phyloP scores from a whole-genome alignment of 2,329 filamentous ascomycete species.

The Nemania sp. region DNA sequence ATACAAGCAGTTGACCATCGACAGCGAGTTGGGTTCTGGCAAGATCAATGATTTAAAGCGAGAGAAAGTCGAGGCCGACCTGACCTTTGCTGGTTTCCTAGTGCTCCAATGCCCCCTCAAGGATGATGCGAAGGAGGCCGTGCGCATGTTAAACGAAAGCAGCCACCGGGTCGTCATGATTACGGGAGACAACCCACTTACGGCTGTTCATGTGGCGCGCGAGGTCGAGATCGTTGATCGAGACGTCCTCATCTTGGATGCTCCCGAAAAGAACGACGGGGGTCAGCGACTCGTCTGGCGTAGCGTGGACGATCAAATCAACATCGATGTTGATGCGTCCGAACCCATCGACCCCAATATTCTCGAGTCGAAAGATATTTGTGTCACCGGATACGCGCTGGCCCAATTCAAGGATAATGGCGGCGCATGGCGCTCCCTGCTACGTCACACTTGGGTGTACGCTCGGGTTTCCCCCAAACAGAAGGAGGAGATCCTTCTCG shows the following conservation, averaged over 20 bases:
- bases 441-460: constrained; percentile 95
- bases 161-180: constrained; percentile 99
- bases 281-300: constrained; percentile 89
- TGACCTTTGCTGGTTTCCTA: constrained; percentile 92
- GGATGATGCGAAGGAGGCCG: constrained; percentile 90
- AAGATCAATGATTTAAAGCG: constrained; percentile 94
- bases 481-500: constrained; percentile 97
- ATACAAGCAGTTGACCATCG: constrained; percentile 86
- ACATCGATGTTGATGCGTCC: constrained; percentile 81
- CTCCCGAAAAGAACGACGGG: constrained; percentile 84
- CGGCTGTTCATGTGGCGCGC: constrained; percentile 91
- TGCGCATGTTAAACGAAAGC: constrained; percentile 97
- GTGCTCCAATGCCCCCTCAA: constrained; percentile 95
- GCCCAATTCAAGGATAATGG: constrained; percentile 81
- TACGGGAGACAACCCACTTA: constrained; percentile 96
- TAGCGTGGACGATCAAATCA: constrained; percentile 88
- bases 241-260: constrained; percentile 91
- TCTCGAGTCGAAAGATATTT: constrained; percentile 84
- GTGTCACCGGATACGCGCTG: constrained; percentile 92
- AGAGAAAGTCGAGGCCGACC: constrained; percentile 82
- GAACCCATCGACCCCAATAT: constrained; percentile 82
- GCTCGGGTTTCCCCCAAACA: constrained; percentile 98
- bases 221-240: constrained; percentile 98
- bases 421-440: constrained; percentile 72
- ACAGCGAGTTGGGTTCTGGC: constrained; percentile 78